Conservation (phyloP, 495 filamentous ascomycete species). For the Neurospora discreta region DNA sequence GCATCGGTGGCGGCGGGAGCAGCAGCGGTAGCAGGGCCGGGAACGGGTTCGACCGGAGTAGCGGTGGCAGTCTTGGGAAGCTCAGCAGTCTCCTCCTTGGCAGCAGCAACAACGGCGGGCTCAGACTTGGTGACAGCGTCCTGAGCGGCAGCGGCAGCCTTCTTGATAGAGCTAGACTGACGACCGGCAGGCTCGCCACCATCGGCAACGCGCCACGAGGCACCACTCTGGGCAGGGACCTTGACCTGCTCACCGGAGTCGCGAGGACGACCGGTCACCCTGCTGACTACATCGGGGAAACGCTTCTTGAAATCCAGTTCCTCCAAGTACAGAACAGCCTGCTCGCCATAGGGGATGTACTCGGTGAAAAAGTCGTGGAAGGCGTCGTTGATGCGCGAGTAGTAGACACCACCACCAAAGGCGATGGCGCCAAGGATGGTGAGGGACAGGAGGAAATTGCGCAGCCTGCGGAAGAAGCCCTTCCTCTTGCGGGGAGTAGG, state of each 20-base stretch:
- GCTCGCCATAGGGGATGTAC: slow-evolving; percentile 90
- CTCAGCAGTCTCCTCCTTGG: slow-evolving; percentile 24
- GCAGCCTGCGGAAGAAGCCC: slow-evolving; percentile 58
- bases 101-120: slow-evolving; percentile 22
- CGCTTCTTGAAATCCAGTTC: slow-evolving; percentile 87
- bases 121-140: slow-evolving; percentile 17
- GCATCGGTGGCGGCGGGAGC: background rate
- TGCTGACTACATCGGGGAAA: slow-evolving; percentile 62
- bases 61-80: slow-evolving; percentile 2
- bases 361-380: slow-evolving; percentile 99
- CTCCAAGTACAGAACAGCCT: slow-evolving; percentile 92
- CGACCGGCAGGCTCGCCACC: slow-evolving; percentile 25
- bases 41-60: background rate
- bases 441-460: slow-evolving; percentile 57
- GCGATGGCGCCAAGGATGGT: slow-evolving; percentile 60
- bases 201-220: slow-evolving; percentile 69
- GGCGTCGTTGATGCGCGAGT: slow-evolving; percentile 86
- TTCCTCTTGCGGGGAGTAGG: slow-evolving; percentile 49
- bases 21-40: slow-evolving; percentile 9
- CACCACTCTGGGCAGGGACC: slow-evolving; percentile 74
- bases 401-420: slow-evolving; percentile 82
- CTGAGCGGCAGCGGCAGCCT: slow-evolving; percentile 22
- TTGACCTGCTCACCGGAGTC: slow-evolving; percentile 64
- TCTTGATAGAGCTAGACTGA: slow-evolving; percentile 33
- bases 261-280: slow-evolving; percentile 28